Percentiles rank a stretch among this genome's conserved stretches.
Evolutionary conservation across 306 rosid species (phyloP).

Genomic region (Ceratonia siliqua): DNA sequence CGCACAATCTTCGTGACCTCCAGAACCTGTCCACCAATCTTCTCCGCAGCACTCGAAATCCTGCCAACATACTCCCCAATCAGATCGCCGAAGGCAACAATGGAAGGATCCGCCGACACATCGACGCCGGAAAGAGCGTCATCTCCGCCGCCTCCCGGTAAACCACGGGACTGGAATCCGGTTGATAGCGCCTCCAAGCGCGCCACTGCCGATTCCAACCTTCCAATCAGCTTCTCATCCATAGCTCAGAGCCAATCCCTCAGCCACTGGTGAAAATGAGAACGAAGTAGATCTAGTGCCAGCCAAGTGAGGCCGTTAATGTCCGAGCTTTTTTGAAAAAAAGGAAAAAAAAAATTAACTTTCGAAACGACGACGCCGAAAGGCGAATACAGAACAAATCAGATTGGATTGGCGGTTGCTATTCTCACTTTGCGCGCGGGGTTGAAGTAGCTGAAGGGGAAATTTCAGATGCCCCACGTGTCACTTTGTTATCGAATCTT

Average conservation of each 20-base stretch:
- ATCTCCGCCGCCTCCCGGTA: conserved; percentile 36
- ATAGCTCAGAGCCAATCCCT: conserved; percentile 28
- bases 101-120: conserved; percentile 57
- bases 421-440: conserved; percentile 23
- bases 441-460: not conserved
- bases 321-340: not conserved
- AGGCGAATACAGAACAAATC: conserved; percentile 3
- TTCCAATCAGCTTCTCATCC: conserved; percentile 69
- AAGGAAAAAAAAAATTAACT: too few species aligned
- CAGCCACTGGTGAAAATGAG: conserved; percentile 7
- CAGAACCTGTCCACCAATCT: conserved; percentile 75
- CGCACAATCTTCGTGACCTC: conserved; percentile 54
- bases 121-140: not conserved
- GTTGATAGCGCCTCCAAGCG: conserved; percentile 68
- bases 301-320: conserved; percentile 22
- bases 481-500: conserved; percentile 27
- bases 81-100: conserved; percentile 67
- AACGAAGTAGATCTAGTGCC: conserved; percentile 41
- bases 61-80: conserved; percentile 50
- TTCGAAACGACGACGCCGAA: conserved; percentile 32
- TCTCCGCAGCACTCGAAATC: conserved; percentile 69
- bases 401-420: conserved; percentile 27
- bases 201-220: conserved; percentile 80
- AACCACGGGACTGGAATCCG: conserved; percentile 37
- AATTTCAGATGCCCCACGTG: conserved; percentile 47